Evolutionary conservation across 306 rosid genomes (phyloP), one percentile per base, ranked within the genome.

Genomic region (Vigna reflexopilosa): DNA sequence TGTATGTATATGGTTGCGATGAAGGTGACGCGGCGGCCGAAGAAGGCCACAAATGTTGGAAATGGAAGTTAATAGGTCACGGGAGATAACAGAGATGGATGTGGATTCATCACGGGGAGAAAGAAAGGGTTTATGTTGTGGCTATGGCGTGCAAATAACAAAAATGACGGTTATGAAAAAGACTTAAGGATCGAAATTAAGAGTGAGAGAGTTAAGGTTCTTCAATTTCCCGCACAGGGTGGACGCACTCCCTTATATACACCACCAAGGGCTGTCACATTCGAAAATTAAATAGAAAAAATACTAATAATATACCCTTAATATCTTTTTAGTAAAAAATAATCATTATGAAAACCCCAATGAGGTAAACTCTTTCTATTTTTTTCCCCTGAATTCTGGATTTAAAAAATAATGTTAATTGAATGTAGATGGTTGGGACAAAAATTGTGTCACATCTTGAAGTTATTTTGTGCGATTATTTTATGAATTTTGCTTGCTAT

Each of bases 191-290:
- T 12, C n/a, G 20, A 58, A 9, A 40, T 7, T 32, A 19, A 38
- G 20, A 26, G 28, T n/a, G 16, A 7, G 48, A 47, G 42, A 67
- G 19, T 10, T 7, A 3, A 68, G 40, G 40, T 56, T 44, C 13
- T 17, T 67, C 38, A 45, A 67, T 67, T 2, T 19, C 34, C 38
- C 36, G 63, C 5, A 10, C 17, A 14, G 1, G 32, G 0, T 3
- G 19, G 19, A 51, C 36, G 17, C 64, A 34, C 51, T 34, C 76
- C 65, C 5, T 72, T 72, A 34, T 72, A 72, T 72, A 72, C 9
- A 36, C 65, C 28, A 15, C 0, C 61, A 69, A 44, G 28, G 13
- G 2, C 26, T 9, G 7, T 0, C 34, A 14, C 63, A 10, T 11
- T 3, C 5, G 62, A 30, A n/a, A 32, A 70, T 51, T 32, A 34